Percentiles rank a stretch among this genome's conserved stretches.
These are phyloP conservation scores for Geotrichum bryndzae DNA, from an alignment of 1,139 yeast species.

Conservation along the genomic window DNA sequence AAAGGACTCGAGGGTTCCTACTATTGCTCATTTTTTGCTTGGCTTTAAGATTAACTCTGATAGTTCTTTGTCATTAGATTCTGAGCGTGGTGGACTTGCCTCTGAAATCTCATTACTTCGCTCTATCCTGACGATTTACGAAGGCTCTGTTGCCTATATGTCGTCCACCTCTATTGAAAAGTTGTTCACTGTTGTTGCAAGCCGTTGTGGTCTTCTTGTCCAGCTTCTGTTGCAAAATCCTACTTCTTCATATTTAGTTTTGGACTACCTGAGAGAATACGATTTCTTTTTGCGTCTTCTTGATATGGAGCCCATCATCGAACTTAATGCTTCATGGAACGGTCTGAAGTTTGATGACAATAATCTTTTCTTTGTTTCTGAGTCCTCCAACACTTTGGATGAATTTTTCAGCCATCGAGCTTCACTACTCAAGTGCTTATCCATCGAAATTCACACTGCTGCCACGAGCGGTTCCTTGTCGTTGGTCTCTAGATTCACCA, in stretches of 20 bases:
- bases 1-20: slow-evolving; percentile 40
- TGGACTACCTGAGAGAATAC: slow-evolving; percentile 47
- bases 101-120: slow-evolving; percentile 52
- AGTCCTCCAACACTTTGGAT: slow-evolving; percentile 48
- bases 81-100: slow-evolving; percentile 43
- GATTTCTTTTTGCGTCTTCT: slow-evolving; percentile 51
- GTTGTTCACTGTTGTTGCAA: slow-evolving; percentile 52
- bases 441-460: slow-evolving; percentile 67
- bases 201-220: slow-evolving; percentile 55
- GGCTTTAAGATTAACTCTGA: slow-evolving; percentile 54
- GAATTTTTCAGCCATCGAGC: slow-evolving; percentile 61
- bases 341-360: slow-evolving; percentile 40
- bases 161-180: slow-evolving; percentile 43
- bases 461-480: slow-evolving; percentile 48
- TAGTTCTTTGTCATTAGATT: slow-evolving; percentile 42
- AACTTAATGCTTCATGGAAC: slow-evolving; percentile 47
- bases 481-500: slow-evolving; percentile 50
- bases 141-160: slow-evolving; percentile 43
- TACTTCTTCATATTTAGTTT: slow-evolving; percentile 47
- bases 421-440: slow-evolving; percentile 55
- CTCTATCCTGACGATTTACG: slow-evolving; percentile 47
- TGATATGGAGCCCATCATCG: slow-evolving; percentile 50
- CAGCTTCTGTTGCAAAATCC: slow-evolving; percentile 54
- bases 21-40: slow-evolving; percentile 66
- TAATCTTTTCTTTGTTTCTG: slow-evolving; percentile 29